These are phyloP conservation scores for Candolleomyces efflorescens DNA, from an alignment of 768 basidiomycete species.

Conservation along the genomic window DNA sequence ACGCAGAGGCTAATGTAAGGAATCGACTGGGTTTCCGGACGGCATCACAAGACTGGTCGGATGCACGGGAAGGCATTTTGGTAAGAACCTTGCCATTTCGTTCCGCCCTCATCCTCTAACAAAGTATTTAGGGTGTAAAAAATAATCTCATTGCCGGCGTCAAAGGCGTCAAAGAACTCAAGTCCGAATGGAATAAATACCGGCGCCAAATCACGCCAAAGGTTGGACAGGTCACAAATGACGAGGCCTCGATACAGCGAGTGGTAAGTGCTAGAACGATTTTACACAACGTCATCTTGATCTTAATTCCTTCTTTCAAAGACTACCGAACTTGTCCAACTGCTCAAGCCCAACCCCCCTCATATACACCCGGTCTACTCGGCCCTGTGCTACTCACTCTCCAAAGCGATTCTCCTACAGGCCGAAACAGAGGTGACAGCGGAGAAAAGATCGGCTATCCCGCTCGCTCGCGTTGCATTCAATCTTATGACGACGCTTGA, in stretches of 20 bases:
- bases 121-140: slow-evolving; percentile 52
- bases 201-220: slow-evolving; percentile 83
- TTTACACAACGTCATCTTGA: slow-evolving; percentile 4
- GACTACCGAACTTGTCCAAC: slow-evolving; percentile 36
- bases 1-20: slow-evolving; percentile 19
- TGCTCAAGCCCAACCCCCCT: slow-evolving; percentile 26
- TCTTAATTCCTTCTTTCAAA: slow-evolving; percentile 14
- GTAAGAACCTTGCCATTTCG: slow-evolving; percentile 28
- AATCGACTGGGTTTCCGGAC: slow-evolving; percentile 44
- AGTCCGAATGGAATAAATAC: slow-evolving; percentile 58
- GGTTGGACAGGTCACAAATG: slow-evolving; percentile 83
- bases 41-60: slow-evolving; percentile 61
- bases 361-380: slow-evolving; percentile 50
- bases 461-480: slow-evolving; percentile 74
- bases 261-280: slow-evolving; percentile 46
- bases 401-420: slow-evolving; percentile 85
- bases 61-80: slow-evolving; percentile 48
- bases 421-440: slow-evolving; percentile 92
- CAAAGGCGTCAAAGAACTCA: slow-evolving; percentile 51
- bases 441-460: slow-evolving; percentile 78
- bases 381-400: slow-evolving; percentile 81
- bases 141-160: slow-evolving; percentile 56
- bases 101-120: slow-evolving; percentile 4
- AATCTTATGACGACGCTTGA: slow-evolving; percentile 58
- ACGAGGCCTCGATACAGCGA: slow-evolving; percentile 50